These are phyloP conservation scores for Aspergillus sparsus DNA, from an alignment of 495 filamentous ascomycete genomes.

Conservation along the genomic window DNA sequence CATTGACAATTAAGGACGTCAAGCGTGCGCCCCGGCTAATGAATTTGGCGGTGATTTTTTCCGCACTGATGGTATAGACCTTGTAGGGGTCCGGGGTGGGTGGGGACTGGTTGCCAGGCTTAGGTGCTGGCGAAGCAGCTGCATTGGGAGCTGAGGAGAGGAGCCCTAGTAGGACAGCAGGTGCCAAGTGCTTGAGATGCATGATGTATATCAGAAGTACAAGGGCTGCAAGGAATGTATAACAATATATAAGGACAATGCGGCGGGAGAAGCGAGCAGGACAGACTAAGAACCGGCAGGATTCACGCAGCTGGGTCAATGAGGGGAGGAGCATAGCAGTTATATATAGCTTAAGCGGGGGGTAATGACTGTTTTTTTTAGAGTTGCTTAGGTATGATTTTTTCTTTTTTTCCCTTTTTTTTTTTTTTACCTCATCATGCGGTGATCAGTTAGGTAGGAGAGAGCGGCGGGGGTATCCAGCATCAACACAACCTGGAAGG, in stretches of 20 bases:
- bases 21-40: constrained; percentile 80
- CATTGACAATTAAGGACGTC: constrained; percentile 71
- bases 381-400: constrained; percentile 9
- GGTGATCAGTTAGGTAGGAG: neutral
- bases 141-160: constrained; percentile 33
- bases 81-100: constrained; percentile 47
- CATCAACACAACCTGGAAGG: constrained; percentile 15
- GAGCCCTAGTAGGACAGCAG: constrained; percentile 40
- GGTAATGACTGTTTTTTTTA: neutral
- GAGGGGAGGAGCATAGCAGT: constrained; percentile 21
- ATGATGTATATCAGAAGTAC: constrained; percentile 39
- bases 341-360: neutral
- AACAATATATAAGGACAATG: constrained; percentile 33
- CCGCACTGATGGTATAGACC: constrained; percentile 71
- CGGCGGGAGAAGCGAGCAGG: constrained; percentile 35
- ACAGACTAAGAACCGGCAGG: constrained; percentile 35
- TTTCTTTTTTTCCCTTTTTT: constrained; percentile 18
- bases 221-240: constrained; percentile 36
- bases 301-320: constrained; percentile 27
- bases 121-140: constrained; percentile 14
- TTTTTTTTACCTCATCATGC: constrained; percentile 26
- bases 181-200: constrained; percentile 42
- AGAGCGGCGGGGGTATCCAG: constrained; percentile 16
- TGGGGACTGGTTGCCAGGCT: constrained; percentile 29
- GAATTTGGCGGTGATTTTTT: constrained; percentile 71